Evolutionary conservation across 805 yeast species (phyloP).

Genomic region (Jamesozyma jinghongensis): DNA sequence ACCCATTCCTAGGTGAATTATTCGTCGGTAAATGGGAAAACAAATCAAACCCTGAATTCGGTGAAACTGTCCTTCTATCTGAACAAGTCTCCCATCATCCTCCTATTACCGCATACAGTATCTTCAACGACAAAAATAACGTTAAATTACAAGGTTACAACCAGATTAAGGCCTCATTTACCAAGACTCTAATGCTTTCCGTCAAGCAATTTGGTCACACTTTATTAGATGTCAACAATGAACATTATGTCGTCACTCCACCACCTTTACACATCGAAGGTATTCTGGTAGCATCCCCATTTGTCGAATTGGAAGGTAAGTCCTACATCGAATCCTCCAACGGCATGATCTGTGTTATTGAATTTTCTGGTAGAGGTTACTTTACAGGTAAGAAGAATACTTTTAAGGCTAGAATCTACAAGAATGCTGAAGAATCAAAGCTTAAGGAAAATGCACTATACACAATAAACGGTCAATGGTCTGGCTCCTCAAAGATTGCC

Average conservation of each 20-base stretch:
- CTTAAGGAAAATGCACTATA: constrained; percentile 58
- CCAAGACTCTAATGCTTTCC: constrained; percentile 62
- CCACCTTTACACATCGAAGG: constrained; percentile 99
- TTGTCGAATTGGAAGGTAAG: constrained; percentile 87
- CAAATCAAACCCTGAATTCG: constrained; percentile 41
- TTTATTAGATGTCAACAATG: constrained; percentile 54
- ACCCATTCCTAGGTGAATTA: constrained; percentile 92
- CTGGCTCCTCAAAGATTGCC: constrained; percentile 60
- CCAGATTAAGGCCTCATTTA: constrained; percentile 76
- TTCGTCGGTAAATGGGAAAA: constrained; percentile 86
- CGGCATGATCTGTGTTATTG: constrained; percentile 70
- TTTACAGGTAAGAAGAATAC: constrained; percentile 91
- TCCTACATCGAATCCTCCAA: constrained; percentile 72
- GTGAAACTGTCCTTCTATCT: constrained; percentile 70
- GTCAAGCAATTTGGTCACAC: constrained; percentile 95
- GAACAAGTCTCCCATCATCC: constrained; percentile 99
- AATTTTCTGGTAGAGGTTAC: constrained; percentile 88
- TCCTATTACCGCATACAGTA: constrained; percentile 85
- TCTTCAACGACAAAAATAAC: constrained; percentile 62
- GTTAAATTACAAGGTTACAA: constrained; percentile 80
- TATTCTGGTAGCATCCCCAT: constrained; percentile 81
- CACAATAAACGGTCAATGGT: constrained; percentile 91
- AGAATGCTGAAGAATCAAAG: constrained; percentile 34
- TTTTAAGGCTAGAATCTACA: constrained; percentile 74
- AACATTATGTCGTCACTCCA: constrained; percentile 69